Conservation (phyloP, 345 rosid species). For the Draba incana region DNA sequence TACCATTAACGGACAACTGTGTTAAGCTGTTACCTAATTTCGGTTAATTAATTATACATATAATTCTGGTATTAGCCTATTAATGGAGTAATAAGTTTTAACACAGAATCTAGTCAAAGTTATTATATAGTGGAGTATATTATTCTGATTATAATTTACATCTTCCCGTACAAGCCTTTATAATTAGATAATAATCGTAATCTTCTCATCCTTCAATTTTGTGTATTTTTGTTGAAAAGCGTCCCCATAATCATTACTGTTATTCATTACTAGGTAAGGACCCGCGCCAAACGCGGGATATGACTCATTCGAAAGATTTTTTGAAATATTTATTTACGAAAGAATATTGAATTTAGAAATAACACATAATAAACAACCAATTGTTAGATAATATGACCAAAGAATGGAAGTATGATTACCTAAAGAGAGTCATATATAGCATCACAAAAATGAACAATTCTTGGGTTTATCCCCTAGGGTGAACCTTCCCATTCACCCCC, state of each 20-base stretch:
- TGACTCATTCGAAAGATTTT: too few relatives aligned
- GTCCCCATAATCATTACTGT: constrained; percentile 27
- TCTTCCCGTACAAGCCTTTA: constrained; percentile 19
- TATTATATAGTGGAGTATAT: neutral
- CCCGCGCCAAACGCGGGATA: too few relatives aligned
- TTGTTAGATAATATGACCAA: too few relatives aligned
- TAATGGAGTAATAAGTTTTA: neutral
- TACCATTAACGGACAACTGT: constrained; percentile 32
- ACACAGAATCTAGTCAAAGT: constrained; percentile 33
- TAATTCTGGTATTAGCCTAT: constrained; percentile 9
- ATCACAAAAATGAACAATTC: too few relatives aligned
- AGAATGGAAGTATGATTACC: too few relatives aligned
- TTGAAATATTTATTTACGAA: too few relatives aligned
- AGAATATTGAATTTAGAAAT: too few relatives aligned
- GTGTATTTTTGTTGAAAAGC: constrained; percentile 30
- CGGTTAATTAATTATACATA: constrained; percentile 26
- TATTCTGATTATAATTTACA: constrained; percentile 6
- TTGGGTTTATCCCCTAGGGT: too few relatives aligned
- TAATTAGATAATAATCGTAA: constrained; percentile 25
- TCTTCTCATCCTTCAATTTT: constrained; percentile 41
- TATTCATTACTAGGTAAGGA: constrained; percentile 16
- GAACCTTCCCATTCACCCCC: too few relatives aligned
- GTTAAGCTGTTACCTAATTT: constrained; percentile 5
- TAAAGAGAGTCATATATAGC: too few relatives aligned
- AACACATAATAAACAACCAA: too few relatives aligned